Base-by-base conservation (phyloP, 2,329 filamentous ascomycete genomes). In the Trichoderma aggressivum region DNA sequence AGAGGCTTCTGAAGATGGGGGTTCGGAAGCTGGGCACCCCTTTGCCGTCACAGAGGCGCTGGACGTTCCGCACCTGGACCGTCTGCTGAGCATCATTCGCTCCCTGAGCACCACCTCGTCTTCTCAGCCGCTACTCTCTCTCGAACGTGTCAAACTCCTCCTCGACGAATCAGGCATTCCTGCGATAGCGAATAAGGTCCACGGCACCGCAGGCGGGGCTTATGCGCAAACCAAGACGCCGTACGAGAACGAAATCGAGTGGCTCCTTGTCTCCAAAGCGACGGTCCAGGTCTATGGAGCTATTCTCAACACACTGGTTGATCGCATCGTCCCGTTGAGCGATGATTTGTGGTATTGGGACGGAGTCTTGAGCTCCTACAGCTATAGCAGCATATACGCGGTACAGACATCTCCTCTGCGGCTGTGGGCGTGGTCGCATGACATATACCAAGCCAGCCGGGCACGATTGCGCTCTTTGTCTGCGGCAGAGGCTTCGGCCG, bases 331-430 rank as follows among this genome's bases (percentile, higher is more conserved):
- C 12, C 91, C 91, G 0, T 82, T 99, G 21, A 92, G 90, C 76
- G 91, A 97, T 74, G 94, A 97, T 75, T 91, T 97, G 28, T 94
- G 92, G 89, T 98, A 98, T 80, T 99, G 96, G 96, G 93, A 97
- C 77, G 92, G 96, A 75, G 88, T 98, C 2, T 83, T 97, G 34
- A 88, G 89, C 11, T 97, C 93, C 0, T 91, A 93, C 75, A 86
- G 89, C 62, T 93, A 91, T 77, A 94, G 92, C 74, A 91, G 90
- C 36, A 79, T 98, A 4, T 98, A 98, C 81, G 91, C 93, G 16
- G 82, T 97, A 10, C 96, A 99, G 80, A 97, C 91, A 0, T 93
- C 91, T 0, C 96, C 96, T 0, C 76, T 91, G 53, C 87, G 92
- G 21, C 80, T 97, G 39, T 95, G 90, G 89, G 82, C 85, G 3